Base-by-base conservation (phyloP, 2,329 filamentous ascomycete genomes). In the Sordariomycetes sp. region DNA sequence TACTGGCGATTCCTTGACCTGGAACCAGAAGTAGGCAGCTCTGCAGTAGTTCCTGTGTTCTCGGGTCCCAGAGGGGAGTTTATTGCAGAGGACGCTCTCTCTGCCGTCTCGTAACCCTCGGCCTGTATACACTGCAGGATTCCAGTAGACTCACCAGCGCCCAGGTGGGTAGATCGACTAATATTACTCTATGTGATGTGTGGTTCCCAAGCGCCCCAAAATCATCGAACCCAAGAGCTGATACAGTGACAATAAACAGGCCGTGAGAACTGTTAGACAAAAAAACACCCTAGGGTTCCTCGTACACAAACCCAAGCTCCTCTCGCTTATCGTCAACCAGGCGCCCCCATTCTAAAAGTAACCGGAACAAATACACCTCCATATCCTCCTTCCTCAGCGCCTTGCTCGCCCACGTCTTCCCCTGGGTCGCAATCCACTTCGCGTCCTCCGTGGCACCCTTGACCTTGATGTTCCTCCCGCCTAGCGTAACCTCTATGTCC, bases 351-450 rank as follows among this genome's bases (percentile, higher is more conserved):
- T 94, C 89, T 22, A 94, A 71, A 64, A 94, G 71, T 60, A 94
- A 68, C 53, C 89, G 75, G 66, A 92, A 94, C 65, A 93, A 76
- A 66, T 94, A 94, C 11, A 90, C 79, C 69, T 91, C 87, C 81
- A 88, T 89, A 65, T 94, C 90, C 68, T 87, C 86, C 64, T 80
- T 82, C 60, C 86, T 74, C 20, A 91, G 64, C 14, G 81, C 86
- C 66, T 76, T 76, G 7, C 74, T 72, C 2, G 82, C 83, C 88
- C 88, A 90, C 59, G 78, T 77, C 56, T 77, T 75, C 1, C 88
- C 87, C 61, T 84, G 73, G 59, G 82, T 77, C 3, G 86, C 83
- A 64, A 91, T 89, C 76, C 80, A 82, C 66, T 77, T 72, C 10
- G 77, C 86, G 61, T 88, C 82, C 12, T 74, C 69, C 54, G 70